Evolutionary conservation across 345 rosid species (phyloP).

Genomic region (Arabidopsis thaliana): TAIR10.1 NC_003075.7:17992501-17993000

Average conservation of each 20-base stretch:
- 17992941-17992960: conserved; percentile 63
- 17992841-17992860: conserved; percentile 78
- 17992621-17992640: conserved; percentile 77
- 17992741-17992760: conserved; percentile 70
- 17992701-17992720: conserved; percentile 47
- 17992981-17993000: conserved; percentile 40
- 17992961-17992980: conserved; percentile 59
- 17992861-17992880: conserved; percentile 95
- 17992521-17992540: conserved; percentile 38
- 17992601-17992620: conserved; percentile 67
- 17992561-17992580: conserved; percentile 60
- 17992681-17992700: conserved; percentile 55
- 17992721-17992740: conserved; percentile 56
- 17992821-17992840: conserved; percentile 66
- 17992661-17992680: conserved; percentile 62
- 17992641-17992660: conserved; percentile 52
- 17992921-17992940: conserved; percentile 63
- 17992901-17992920: conserved; percentile 94
- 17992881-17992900: conserved; percentile 93
- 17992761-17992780: conserved; percentile 54
- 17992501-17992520: conserved; percentile 51
- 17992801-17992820: conserved; percentile 58
- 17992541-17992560: conserved; percentile 49
- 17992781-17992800: conserved; percentile 52
- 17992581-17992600: conserved; percentile 56